Conservation (phyloP, 305 asterid species). For the Fraxinus floribunda region DNA sequence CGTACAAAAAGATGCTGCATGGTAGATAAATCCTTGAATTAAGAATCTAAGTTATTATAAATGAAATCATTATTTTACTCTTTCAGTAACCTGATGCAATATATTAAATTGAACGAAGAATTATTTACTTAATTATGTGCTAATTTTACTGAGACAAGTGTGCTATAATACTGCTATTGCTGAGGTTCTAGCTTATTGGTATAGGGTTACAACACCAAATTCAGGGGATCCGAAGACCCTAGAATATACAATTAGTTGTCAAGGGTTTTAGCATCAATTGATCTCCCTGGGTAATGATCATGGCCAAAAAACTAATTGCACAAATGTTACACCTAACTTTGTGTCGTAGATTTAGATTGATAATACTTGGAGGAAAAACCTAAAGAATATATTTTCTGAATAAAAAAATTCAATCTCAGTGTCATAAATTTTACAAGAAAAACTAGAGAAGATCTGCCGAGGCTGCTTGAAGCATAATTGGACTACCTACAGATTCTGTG, state of each 20-base stretch:
- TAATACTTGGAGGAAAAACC: neutral
- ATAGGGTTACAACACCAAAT: neutral
- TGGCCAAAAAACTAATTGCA: neutral
- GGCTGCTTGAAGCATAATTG: conserved; percentile 10
- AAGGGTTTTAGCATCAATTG: conserved; percentile 1
- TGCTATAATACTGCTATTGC: neutral
- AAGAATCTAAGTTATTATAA: neutral
- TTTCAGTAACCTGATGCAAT: neutral
- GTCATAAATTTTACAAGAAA: neutral
- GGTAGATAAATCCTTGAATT: neutral
- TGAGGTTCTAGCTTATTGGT: conserved; percentile 12
- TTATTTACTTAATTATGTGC: conserved; percentile 1
- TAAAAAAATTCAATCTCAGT: neutral
- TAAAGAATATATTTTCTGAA: conserved; percentile 2
- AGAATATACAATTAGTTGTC: conserved; percentile 3
- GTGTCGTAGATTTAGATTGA: neutral
- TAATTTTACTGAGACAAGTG: neutral
- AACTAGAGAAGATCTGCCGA: neutral
- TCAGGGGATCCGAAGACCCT: neutral
- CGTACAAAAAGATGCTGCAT: neutral
- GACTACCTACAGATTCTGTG: conserved; percentile 1
- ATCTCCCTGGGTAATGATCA: neutral
- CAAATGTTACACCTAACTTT: neutral
- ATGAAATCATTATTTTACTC: conserved; percentile 7
- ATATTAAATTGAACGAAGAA: conserved; percentile 5